Base-by-base conservation (phyloP, 306 rosid species). In the Vigna trinervia region DNA sequence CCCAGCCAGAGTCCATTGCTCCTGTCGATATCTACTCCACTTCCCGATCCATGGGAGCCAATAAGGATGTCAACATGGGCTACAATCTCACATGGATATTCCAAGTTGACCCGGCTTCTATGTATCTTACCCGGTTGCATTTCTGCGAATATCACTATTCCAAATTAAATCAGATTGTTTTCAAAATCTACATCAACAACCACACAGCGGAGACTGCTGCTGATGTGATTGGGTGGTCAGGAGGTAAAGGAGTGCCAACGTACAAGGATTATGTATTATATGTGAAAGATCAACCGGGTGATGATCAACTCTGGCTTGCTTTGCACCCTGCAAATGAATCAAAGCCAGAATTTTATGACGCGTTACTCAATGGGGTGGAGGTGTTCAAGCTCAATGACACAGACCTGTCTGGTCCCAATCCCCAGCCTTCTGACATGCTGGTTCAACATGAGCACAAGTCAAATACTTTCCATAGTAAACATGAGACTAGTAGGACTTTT, bases 31-130 rank as follows among this genome's bases (percentile, higher is more conserved):
- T 87, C 0, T 87, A 83, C 54, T 71, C 87, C n/a, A 74, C 87
- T 0, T 83, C 87, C 12, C 38, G 91, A 47, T 83, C 89, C 12
- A 85, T 83, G 89, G 91, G 91, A 0, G 8, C 0, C 1, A 6
- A 54, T 36, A 6, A 30, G 65, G 47, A 76, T 26, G 9, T 87
- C 12, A 87, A 79, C 62, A 26, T 78, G 83, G 75, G 71, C 1
- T 87, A 15, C 59, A 87, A 87, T 66, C 87, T 87, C 52, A 87
- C 89, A 0, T 87, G 89, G 89, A n/a, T 75, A 3, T 87, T 87
- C 56, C 82, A 83, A 53, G 79, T 87, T 41, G 91, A 87, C 72
- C 82, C 91, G 0, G 61, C 63, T 50, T 85, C 80, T 13, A 85
- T 76, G 82, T 87, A 85, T 69, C 81, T 87, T 1, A 39, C 78